These are phyloP conservation scores for Cornus florida DNA, from an alignment of 148 eudicot species.

Conservation along the genomic window DNA sequence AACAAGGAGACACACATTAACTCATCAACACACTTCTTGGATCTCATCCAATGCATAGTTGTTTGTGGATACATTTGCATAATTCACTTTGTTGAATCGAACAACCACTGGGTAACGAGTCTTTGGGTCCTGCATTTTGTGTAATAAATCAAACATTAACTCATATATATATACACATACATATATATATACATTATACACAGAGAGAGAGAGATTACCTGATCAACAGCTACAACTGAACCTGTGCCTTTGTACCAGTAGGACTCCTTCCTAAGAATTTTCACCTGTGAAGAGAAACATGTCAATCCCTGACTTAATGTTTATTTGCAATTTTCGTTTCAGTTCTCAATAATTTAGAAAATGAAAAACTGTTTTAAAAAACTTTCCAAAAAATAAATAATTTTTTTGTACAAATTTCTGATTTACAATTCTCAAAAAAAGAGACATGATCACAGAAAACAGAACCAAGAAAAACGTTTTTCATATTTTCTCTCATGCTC, in stretches of 20 bases:
- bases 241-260: conserved; percentile 96
- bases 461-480: too few species aligned
- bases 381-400: too few species aligned
- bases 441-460: too few species aligned
- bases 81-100: conserved; percentile 91
- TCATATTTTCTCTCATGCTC: too few species aligned
- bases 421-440: too few species aligned
- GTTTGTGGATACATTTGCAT: conserved; percentile 91
- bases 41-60: conserved; percentile 96
- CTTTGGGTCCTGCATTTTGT: conserved; percentile 65
- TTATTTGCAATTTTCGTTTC: too few species aligned
- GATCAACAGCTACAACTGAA: conserved; percentile 93
- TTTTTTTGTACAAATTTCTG: too few species aligned
- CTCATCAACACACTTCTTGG: conserved; percentile 53
- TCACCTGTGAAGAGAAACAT: conserved; percentile 49
- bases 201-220: conserved; percentile 38
- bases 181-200: background rate
- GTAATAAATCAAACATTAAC: background rate
- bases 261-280: conserved; percentile 87
- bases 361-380: too few species aligned
- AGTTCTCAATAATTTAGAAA: too few species aligned
- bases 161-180: background rate
- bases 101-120: conserved; percentile 93
- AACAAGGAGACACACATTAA: background rate
- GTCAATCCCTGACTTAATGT: too few species aligned